Evolutionary conservation across 768 basidiomycete genomes (phyloP).

Genomic region (Tulasnella calospora): DNA sequence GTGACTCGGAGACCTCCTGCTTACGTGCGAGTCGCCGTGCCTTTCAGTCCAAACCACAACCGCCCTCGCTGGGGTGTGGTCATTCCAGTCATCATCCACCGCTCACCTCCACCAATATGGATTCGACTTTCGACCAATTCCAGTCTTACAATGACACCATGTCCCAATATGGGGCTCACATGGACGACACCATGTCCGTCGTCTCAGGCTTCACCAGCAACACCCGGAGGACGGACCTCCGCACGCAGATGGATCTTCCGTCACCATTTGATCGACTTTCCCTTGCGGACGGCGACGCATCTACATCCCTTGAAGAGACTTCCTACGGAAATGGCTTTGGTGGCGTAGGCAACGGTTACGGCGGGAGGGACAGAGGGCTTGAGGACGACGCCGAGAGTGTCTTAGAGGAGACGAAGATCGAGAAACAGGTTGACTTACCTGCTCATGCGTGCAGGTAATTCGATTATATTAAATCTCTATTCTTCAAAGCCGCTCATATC

Average conservation of each 20-base stretch:
- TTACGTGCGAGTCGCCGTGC: not conserved
- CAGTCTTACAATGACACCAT: constrained; percentile 27
- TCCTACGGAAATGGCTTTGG: constrained; percentile 16
- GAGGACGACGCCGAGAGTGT: constrained; percentile 90
- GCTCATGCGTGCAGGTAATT: constrained; percentile 92
- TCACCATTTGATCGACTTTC: constrained; percentile 29
- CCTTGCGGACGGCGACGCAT: constrained; percentile 22
- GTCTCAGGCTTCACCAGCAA: constrained; percentile 33
- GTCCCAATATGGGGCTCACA: constrained; percentile 32
- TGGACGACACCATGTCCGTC: constrained; percentile 33
- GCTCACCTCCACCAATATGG: not conserved
- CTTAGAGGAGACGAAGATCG: constrained; percentile 84
- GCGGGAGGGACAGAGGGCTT: constrained; percentile 35
- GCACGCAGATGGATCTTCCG: constrained; percentile 27
- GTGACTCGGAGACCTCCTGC: not conserved
- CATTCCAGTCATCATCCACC: not conserved
- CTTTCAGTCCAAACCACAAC: constrained; percentile 4
- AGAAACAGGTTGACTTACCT: constrained; percentile 68
- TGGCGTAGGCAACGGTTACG: constrained; percentile 26
- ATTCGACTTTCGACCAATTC: constrained; percentile 21
- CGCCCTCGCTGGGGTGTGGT: not conserved
- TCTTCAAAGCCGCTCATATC: constrained; percentile 20
- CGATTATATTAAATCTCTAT: constrained; percentile 23
- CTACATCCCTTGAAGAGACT: not conserved
- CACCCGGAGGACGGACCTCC: constrained; percentile 25